phyloP scores from a whole-genome alignment of 1,139 yeast genomes.

The Candida pseudocylindracea region DNA sequence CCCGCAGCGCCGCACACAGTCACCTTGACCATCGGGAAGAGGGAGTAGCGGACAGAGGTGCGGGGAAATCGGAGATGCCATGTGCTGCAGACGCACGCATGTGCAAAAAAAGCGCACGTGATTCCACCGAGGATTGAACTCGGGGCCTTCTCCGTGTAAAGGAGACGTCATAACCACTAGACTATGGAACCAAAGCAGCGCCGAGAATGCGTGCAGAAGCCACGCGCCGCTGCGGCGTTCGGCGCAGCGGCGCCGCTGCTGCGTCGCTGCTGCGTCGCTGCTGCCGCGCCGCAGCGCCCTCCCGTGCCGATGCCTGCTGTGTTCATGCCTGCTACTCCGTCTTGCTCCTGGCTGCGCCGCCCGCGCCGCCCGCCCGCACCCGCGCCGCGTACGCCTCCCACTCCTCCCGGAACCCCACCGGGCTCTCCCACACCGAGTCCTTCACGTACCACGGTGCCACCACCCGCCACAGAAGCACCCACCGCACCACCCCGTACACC shows the following conservation, averaged over 20 bases:
- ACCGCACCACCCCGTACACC: constrained; percentile 36
- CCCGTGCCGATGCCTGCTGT: no score
- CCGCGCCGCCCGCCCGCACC: background rate
- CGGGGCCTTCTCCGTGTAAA: no score
- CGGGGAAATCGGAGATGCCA: no score
- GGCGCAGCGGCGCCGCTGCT: no score
- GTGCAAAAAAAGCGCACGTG: no score
- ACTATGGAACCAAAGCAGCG: background rate
- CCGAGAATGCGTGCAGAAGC: background rate
- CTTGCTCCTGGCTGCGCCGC: background rate
- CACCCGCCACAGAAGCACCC: constrained; percentile 28
- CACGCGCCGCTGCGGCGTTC: background rate
- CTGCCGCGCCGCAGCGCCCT: no score
- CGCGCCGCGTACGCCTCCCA: constrained; percentile 2
- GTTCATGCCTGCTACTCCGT: no score
- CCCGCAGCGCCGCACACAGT: constrained; percentile 6
- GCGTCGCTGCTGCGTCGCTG: no score
- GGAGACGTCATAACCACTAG: background rate
- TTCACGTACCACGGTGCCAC: constrained; percentile 24
- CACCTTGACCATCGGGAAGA: constrained; percentile 4
- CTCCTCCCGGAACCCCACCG: constrained; percentile 17
- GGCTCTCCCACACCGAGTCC: constrained; percentile 28
- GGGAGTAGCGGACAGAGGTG: no score
- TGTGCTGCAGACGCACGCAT: no score
- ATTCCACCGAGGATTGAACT: no score